Evolutionary conservation across 1,284 basidiomycete genomes (phyloP).

Genomic region (Boletus semigastroideus): DNA sequence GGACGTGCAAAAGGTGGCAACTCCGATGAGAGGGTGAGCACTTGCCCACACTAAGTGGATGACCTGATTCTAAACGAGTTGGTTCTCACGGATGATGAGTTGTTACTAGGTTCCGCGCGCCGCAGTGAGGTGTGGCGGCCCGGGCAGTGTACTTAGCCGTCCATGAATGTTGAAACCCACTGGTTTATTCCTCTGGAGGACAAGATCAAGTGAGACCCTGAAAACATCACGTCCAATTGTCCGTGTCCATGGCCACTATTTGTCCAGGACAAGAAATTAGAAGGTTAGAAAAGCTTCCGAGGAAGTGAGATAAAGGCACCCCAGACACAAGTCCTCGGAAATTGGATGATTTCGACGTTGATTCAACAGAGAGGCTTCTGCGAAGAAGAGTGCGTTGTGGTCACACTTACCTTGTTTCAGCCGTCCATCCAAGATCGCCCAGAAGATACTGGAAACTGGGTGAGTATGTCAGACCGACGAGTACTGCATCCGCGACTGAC

Average conservation of each 20-base stretch:
- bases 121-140: background rate
- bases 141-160: background rate
- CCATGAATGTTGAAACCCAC: background rate
- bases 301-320: background rate
- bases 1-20: slow-evolving; percentile 66
- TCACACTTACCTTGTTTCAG: slow-evolving; percentile 3
- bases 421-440: background rate
- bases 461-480: background rate
- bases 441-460: background rate
- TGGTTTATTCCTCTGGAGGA: background rate
- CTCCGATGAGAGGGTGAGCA: background rate
- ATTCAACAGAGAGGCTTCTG: background rate
- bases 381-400: background rate
- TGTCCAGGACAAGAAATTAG: too few species aligned
- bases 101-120: background rate
- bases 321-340: slow-evolving; percentile 4
- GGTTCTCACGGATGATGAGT: background rate
- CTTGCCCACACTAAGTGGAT: background rate
- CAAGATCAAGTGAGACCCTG: too few species aligned
- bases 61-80: too few species aligned
- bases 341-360: background rate
- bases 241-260: background rate
- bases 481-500: background rate
- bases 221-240: background rate
- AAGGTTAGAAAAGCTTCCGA: background rate